Evolutionary conservation across 257 asterid genomes (phyloP).

Genomic region (Solanum tarijense): DNA sequence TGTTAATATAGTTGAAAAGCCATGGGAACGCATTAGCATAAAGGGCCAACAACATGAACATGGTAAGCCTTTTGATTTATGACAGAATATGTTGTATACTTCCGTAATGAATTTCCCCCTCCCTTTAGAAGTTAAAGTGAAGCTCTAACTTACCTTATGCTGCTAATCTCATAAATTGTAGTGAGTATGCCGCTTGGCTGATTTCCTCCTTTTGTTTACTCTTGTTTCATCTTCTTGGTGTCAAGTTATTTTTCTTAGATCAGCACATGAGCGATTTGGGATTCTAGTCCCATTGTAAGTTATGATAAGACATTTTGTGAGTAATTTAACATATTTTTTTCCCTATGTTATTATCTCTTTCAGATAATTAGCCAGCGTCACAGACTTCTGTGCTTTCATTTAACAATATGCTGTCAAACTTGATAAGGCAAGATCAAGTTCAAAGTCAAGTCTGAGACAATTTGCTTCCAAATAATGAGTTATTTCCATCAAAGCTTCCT

Average conservation of each 20-base stretch:
- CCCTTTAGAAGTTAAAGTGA: background rate
- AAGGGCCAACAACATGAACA: constrained; percentile 76
- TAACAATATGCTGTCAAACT: background rate
- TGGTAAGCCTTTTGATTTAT: constrained; percentile 37
- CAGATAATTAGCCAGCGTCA: background rate
- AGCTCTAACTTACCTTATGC: background rate
- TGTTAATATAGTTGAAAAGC: constrained; percentile 71
- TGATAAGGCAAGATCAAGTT: background rate
- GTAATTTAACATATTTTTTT: background rate
- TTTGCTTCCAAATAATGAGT: background rate
- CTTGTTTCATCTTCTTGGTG: background rate
- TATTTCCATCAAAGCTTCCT: background rate
- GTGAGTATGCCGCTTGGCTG: background rate
- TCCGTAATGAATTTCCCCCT: background rate
- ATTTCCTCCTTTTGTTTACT: background rate
- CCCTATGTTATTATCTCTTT: background rate
- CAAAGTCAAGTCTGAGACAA: background rate
- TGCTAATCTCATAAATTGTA: background rate
- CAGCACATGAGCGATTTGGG: background rate
- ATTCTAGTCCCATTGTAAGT: background rate
- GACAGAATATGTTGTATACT: background rate
- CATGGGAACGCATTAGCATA: constrained; percentile 77
- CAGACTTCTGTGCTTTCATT: background rate
- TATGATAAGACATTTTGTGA: background rate
- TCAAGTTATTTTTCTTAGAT: background rate